phyloP scores from a whole-genome alignment of 1,139 yeast species.

The Yamadazyma oceani region DNA sequence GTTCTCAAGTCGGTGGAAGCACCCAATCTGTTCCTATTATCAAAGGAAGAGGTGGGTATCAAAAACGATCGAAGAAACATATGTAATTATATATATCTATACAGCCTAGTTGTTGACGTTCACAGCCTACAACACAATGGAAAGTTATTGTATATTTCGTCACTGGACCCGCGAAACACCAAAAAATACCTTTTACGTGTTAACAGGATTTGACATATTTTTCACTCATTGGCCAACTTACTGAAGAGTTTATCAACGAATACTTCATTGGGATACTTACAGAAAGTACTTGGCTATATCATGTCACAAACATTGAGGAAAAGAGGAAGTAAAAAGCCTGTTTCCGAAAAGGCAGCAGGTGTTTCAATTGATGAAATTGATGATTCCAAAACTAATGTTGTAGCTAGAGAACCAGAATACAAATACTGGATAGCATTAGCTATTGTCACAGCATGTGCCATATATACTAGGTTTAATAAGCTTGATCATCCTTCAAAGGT shows the following conservation, averaged over 20 bases:
- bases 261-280: not conserved
- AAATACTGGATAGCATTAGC: constrained; percentile 45
- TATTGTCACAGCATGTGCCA: constrained; percentile 63
- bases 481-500: constrained; percentile 79
- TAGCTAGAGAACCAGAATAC: constrained; percentile 25
- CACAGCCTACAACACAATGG: not conserved
- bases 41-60: constrained; percentile 53
- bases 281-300: not conserved
- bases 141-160: no score
- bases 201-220: not conserved
- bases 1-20: constrained; percentile 2
- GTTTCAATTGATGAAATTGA: no score
- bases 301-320: constrained; percentile 31
- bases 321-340: constrained; percentile 19
- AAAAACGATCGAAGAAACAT: constrained; percentile 42
- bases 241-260: constrained; percentile 4
- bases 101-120: not conserved
- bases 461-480: constrained; percentile 67
- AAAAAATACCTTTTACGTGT: no score
- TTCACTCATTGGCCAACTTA: constrained; percentile 1
- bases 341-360: constrained; percentile 11
- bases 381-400: constrained; percentile 2
- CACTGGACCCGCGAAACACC: no score
- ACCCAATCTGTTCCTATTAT: constrained; percentile 29
- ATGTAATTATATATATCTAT: constrained; percentile 18